Conservation (phyloP, 2,329 filamentous ascomycete species). For the Pseudocercospora vitis region DNA sequence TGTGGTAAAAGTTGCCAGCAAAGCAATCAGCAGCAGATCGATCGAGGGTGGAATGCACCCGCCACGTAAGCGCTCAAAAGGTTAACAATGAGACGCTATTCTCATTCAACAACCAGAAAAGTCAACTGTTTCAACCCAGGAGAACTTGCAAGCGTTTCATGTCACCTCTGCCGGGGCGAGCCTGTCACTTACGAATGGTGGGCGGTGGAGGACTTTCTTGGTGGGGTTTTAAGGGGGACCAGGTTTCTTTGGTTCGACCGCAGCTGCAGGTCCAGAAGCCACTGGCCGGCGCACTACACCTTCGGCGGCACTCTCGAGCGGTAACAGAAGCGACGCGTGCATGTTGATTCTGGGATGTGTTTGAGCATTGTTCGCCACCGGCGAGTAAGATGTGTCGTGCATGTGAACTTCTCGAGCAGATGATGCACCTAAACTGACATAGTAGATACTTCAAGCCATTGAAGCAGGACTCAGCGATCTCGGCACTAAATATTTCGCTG, state of each 20-base stretch:
- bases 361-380: too few relatives aligned
- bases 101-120: background rate
- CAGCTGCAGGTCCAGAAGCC: background rate
- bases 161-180: background rate
- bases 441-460: background rate
- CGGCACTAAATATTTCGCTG: too few relatives aligned
- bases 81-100: background rate
- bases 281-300: background rate
- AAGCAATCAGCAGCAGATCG: background rate
- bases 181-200: conserved; percentile 6
- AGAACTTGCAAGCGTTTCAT: conserved; percentile 3
- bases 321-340: background rate
- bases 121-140: conserved; percentile 1
- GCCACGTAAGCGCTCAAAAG: conserved; percentile 11
- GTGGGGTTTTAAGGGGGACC: conserved; percentile 6
- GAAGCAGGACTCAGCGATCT: too few relatives aligned
- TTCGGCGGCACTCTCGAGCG: background rate
- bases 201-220: conserved; percentile 2
- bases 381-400: background rate
- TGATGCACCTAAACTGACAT: background rate
- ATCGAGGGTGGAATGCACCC: conserved; percentile 7
- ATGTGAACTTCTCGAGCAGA: background rate
- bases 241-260: background rate
- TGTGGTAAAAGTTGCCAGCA: background rate
- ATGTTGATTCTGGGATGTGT: too few relatives aligned